phyloP scores from a whole-genome alignment of 2,329 filamentous ascomycete species.

The Botryotinia convoluta region DNA sequence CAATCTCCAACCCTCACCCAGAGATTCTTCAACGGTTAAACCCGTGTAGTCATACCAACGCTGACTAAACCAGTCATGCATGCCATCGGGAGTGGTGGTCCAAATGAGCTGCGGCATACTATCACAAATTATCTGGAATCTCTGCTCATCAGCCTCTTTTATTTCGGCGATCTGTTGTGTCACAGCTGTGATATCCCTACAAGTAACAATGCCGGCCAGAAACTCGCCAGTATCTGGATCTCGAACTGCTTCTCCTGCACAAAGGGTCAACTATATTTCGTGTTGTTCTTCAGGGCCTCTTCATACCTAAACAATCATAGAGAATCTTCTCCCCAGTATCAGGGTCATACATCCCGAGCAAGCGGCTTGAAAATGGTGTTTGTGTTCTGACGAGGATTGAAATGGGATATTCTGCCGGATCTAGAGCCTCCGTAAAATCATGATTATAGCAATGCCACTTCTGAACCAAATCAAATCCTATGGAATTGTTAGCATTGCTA shows the following conservation, averaged over 20 bases:
- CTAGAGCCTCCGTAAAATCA: slow-evolving; percentile 60
- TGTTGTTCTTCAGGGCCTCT: neutral
- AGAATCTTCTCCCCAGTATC: slow-evolving; percentile 52
- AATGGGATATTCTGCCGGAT: slow-evolving; percentile 64
- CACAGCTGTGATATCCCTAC: slow-evolving; percentile 66
- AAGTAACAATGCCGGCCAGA: slow-evolving; percentile 62
- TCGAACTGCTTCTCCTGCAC: slow-evolving; percentile 56
- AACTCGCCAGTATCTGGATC: slow-evolving; percentile 70
- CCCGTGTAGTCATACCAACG: slow-evolving; percentile 79
- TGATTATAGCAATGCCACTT: slow-evolving; percentile 63
- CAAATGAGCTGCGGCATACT: slow-evolving; percentile 71
- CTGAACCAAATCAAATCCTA: slow-evolving; percentile 51
- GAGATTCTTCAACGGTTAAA: slow-evolving; percentile 57
- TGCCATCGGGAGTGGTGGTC: slow-evolving; percentile 66
- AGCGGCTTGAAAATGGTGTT: slow-evolving; percentile 55
- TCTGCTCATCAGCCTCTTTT: slow-evolving; percentile 66
- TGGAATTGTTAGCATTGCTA: neutral
- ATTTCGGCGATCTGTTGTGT: slow-evolving; percentile 67
- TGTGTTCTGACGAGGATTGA: slow-evolving; percentile 60
- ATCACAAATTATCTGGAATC: slow-evolving; percentile 74
- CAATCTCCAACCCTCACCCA: slow-evolving; percentile 60
- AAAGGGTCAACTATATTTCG: neutral
- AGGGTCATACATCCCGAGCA: slow-evolving; percentile 62
- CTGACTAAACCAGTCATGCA: slow-evolving; percentile 70
- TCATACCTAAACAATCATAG: slow-evolving; percentile 56